Base-by-base conservation (phyloP, 768 basidiomycete genomes). In the Tricholoma furcatifolium region DNA sequence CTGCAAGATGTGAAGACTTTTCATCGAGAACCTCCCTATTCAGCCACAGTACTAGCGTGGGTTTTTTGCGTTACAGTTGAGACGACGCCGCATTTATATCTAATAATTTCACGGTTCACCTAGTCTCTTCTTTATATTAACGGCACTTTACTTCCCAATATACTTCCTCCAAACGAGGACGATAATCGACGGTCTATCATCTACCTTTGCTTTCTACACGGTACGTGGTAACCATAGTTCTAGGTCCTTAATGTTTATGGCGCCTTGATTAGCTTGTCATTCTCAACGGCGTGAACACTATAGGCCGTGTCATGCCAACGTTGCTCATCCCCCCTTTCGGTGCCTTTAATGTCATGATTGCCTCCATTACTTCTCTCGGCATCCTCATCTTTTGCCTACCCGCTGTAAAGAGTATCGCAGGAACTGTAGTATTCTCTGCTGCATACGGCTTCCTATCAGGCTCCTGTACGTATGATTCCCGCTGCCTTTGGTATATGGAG, bases 181-280 rank as follows among this genome's bases (percentile, higher is more conserved):
- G 0, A 68, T 79, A 23, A 65, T 71, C 35, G 78, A 80, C 50
- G 75, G 76, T 1, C 67, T 80, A 35, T 62, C 68, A 12, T 63
- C 73, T 3, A 65, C 62, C 18, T 67, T 85, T 6, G 78, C 83
- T 0, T 84, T 85, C 54, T 84, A 84, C 55, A 75, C 78, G 27
- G 84, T 83, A 54, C 24, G 65, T 47, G n/a, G n/a, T n/a, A 6
- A 15, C 23, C 18, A 5, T 9, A 15, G 14, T 4, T 21, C 23
- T 36, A n/a, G n/a, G n/a, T 44, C 1, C n/a, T 5, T 15, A 21
- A 17, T 52, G 43, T 34, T 47, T 36, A 40, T 57, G 36, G 17
- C 46, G 27, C 3, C 27, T 27, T 27, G 3, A 27, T 27, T 27
- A 82, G 77, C 60, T 85, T 35, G 72, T 78, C 1, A 74, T 85